A percentile compares a stretch with the other conserved stretches of the same genome.
phyloP scores from a whole-genome alignment of 2,329 filamentous ascomycete genomes.

The Truncatella angustata region DNA sequence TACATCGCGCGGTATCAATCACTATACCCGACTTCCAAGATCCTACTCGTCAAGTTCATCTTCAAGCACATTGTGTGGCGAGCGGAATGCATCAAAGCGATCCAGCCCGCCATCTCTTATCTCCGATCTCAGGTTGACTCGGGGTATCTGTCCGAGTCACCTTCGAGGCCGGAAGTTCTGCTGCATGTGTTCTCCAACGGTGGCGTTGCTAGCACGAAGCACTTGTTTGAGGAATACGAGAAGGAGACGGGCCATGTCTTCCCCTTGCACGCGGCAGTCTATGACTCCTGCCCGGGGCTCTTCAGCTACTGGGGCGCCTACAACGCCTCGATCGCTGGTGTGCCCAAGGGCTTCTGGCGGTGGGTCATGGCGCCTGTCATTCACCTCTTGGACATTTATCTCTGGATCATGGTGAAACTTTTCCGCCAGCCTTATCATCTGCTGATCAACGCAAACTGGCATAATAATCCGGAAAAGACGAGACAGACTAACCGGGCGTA shows the following conservation, averaged over 20 bases:
- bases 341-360: conserved; percentile 30
- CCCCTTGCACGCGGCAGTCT: conserved; percentile 41
- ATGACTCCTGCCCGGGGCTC: conserved; percentile 49
- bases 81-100: conserved; percentile 28
- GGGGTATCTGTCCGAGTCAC: conserved; percentile 17
- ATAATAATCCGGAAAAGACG: conserved; percentile 34
- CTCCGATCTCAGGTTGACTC: conserved; percentile 31
- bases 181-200: conserved; percentile 54
- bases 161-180: conserved; percentile 34
- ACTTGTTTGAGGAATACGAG: conserved; percentile 35
- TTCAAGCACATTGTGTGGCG: conserved; percentile 34
- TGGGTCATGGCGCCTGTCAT: conserved; percentile 31
- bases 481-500: conserved; percentile 47
- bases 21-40: conserved; percentile 41
- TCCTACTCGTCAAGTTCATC: conserved; percentile 46
- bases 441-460: conserved; percentile 32
- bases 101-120: conserved; percentile 38
- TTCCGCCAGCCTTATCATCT: conserved; percentile 27
- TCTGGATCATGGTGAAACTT: conserved; percentile 28
- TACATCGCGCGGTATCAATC: conserved; percentile 45
- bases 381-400: conserved; percentile 28
- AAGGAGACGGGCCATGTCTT: conserved; percentile 25
- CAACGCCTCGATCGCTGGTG: conserved; percentile 34
- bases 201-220: conserved; percentile 40
- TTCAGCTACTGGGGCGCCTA: conserved; percentile 38